Evolutionary conservation across 805 yeast species (phyloP).

Genomic region (Clavispora carvajalis): DNA sequence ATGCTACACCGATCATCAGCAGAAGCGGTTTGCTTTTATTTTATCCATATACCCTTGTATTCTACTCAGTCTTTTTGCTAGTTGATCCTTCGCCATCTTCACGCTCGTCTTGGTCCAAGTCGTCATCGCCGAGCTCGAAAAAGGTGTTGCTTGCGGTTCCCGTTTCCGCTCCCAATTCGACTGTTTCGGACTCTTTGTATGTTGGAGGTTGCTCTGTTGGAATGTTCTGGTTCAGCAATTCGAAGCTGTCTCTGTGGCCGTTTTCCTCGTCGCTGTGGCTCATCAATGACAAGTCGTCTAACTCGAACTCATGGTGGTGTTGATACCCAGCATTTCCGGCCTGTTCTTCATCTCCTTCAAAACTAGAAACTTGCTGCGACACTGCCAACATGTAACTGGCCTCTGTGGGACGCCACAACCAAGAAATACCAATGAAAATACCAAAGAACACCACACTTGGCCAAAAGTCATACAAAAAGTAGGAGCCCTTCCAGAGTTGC

Average conservation of each 20-base stretch:
- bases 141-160: constrained; percentile 25
- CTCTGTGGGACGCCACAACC: constrained; percentile 97
- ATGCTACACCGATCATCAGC: no score
- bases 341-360: constrained; percentile 45
- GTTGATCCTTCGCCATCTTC: background rate
- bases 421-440: constrained; percentile 77
- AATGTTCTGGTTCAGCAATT: constrained; percentile 21
- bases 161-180: constrained; percentile 10
- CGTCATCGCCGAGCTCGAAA: constrained; percentile 39
- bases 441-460: constrained; percentile 82
- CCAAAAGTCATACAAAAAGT: constrained; percentile 90
- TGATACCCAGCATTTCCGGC: constrained; percentile 18
- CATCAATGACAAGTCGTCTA: constrained; percentile 51
- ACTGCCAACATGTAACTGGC: constrained; percentile 93
- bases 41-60: background rate
- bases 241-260: constrained; percentile 32
- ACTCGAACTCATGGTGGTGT: constrained; percentile 53
- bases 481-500: constrained; percentile 86
- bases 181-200: constrained; percentile 20
- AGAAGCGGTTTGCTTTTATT: background rate
- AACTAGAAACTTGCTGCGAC: constrained; percentile 86
- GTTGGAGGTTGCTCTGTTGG: constrained; percentile 26
- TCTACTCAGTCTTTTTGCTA: background rate
- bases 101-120: constrained; percentile 13
- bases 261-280: constrained; percentile 42